Evolutionary conservation across 2,329 filamentous ascomycete genomes (phyloP).

Genomic region (Epichloe amarillans): DNA sequence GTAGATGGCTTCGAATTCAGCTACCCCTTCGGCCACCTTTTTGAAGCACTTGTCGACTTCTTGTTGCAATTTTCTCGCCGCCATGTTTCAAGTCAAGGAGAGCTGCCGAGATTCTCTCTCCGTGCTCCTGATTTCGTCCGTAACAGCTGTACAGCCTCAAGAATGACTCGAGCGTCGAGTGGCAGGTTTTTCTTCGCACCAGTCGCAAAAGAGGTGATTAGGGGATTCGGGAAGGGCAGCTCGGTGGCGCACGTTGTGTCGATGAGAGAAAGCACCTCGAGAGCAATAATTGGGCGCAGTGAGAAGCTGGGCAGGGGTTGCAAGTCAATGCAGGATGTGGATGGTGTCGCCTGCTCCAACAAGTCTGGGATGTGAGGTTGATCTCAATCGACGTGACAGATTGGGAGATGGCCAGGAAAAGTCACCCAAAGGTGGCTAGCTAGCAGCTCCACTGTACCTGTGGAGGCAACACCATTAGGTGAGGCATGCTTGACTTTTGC

Average conservation of each 20-base stretch:
- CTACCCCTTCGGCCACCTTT: constrained; percentile 86
- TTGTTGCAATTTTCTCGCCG: constrained; percentile 88
- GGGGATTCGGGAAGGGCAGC: not conserved
- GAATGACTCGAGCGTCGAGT: not conserved
- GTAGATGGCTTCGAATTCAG: constrained; percentile 87
- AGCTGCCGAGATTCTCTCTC: not conserved
- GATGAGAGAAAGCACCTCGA: not conserved
- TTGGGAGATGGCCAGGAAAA: constrained; percentile 8
- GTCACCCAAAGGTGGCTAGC: constrained; percentile 8
- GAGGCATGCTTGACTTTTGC: not conserved
- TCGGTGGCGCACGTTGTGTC: not conserved
- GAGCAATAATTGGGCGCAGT: not conserved
- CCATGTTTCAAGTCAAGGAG: constrained; percentile 47
- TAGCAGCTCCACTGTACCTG: constrained; percentile 7
- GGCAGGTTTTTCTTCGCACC: not conserved
- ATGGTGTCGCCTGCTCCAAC: not conserved
- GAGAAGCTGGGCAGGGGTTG: not conserved
- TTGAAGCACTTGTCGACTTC: constrained; percentile 99
- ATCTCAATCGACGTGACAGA: constrained; percentile 7
- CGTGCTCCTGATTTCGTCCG: not conserved
- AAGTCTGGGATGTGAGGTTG: not conserved
- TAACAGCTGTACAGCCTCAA: not conserved
- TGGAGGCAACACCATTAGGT: not conserved
- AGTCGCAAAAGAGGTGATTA: not conserved
- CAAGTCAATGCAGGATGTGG: constrained; percentile 1